These are phyloP conservation scores for Zea luxurians DNA, from an alignment of 176 grass and related monocot genomes.

Conservation along the genomic window DNA sequence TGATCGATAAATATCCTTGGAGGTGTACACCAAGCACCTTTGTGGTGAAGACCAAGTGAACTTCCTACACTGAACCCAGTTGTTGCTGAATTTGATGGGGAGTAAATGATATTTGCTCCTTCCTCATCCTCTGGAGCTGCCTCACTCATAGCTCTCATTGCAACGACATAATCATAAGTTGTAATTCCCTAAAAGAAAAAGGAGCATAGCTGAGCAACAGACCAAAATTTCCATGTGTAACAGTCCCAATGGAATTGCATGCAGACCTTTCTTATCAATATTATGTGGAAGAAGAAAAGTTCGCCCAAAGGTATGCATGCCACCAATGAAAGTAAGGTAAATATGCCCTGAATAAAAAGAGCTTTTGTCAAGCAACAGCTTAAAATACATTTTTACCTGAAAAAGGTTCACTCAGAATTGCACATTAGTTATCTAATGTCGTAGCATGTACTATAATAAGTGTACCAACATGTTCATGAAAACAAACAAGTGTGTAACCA, in stretches of 20 bases:
- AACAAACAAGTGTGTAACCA: not conserved
- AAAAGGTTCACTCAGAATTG: not conserved
- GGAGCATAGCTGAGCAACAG: slow-evolving; percentile 15
- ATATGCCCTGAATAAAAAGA: slow-evolving; percentile 68
- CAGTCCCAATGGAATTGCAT: slow-evolving; percentile 23
- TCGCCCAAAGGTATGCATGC: slow-evolving; percentile 87
- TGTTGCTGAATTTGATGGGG: slow-evolving; percentile 90
- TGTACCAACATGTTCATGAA: not conserved
- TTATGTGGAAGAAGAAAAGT: slow-evolving; percentile 99
- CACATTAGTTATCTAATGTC: slow-evolving; percentile 20
- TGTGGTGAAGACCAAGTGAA: slow-evolving; percentile 86
- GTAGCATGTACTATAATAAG: not conserved
- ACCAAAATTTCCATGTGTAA: slow-evolving; percentile 23
- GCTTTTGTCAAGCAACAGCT: slow-evolving; percentile 23
- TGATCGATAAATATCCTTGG: slow-evolving; percentile 95
- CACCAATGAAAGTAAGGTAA: slow-evolving; percentile 78
- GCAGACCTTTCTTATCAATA: slow-evolving; percentile 93
- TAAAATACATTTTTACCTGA: not conserved
- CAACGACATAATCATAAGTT: slow-evolving; percentile 97
- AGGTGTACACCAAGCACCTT: slow-evolving; percentile 97
- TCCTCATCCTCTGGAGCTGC: slow-evolving; percentile 79
- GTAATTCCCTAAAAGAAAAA: slow-evolving; percentile 71
- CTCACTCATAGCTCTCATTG: slow-evolving; percentile 98
- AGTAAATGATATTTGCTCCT: slow-evolving; percentile 78
- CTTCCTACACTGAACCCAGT: slow-evolving; percentile 92